Evolutionary conservation across 2,329 filamentous ascomycete genomes (phyloP), one percentile per base, ranked within the genome.

Genomic region (Trematosphaeria pertusa): DNA sequence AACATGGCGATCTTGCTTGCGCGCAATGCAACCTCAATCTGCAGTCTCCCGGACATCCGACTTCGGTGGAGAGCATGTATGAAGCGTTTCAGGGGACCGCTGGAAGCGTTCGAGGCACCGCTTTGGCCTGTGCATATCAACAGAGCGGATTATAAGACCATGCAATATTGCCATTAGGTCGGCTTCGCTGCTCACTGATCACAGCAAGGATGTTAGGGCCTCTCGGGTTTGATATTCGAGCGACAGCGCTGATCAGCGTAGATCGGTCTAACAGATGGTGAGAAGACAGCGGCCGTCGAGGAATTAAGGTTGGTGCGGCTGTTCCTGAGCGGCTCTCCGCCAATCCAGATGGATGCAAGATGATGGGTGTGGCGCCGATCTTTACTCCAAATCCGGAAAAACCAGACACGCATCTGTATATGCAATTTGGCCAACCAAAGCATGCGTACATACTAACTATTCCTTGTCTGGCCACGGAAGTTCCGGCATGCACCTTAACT

Each of bases 361-460:
- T 57, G 56, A 56, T 56, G 53, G 51, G 37, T 42, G 49, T 57
- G 52, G 51, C 54, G 60, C 43, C 32, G 56, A 62, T 67, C 59
- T 21, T 59, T 67, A 45, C 52, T 59, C 35, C 46, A 32, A 46
- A 54, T 21, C 35, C 48, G 60, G 61, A 32, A 64, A 61, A 64
- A 59, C 46, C 52, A 50, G 44, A 61, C 55, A 58, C 56, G 47
- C 57, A 48, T 43, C 19, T 50, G 43, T 50, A 58, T 50, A 52
- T 48, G 50, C 50, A 48, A 54, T 49, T 48, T 52, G 38, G 38
- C 38, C 30, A 49, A 50, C 52, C n/a, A 38, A 26, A 41, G 34
- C 21, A 19, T 39, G 41, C 34, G 37, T 30, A 12, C 28, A 18
- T 33, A 12, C 50, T 51, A 24, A 50, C 26, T 24, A 43, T 37